Evolutionary conservation across 495 filamentous ascomycete species (phyloP).

Genomic region (Penicillium pulvis): DNA sequence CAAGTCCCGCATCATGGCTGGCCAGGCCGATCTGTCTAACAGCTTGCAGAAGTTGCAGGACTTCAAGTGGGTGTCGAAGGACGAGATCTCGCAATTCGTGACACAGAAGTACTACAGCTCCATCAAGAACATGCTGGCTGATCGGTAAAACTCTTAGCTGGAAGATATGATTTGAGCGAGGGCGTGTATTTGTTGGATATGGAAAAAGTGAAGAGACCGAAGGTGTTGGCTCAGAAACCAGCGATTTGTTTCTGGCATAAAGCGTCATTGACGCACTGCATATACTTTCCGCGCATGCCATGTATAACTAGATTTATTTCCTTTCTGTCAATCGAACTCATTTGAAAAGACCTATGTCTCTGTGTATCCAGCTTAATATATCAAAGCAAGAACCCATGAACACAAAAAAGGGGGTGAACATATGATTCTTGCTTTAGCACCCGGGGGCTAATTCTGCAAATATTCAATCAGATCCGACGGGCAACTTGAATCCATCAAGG

Average conservation of each 20-base stretch:
- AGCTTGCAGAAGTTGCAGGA: constrained; percentile 75
- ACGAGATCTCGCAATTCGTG: constrained; percentile 74
- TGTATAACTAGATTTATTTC: constrained; percentile 49
- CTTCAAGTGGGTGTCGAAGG: constrained; percentile 89
- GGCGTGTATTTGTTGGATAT: not conserved
- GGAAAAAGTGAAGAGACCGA: constrained; percentile 8
- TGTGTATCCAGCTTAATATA: too few relatives aligned
- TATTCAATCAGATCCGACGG: too few relatives aligned
- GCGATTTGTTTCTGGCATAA: constrained; percentile 22
- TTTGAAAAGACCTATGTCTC: constrained; percentile 14
- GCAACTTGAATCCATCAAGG: not conserved
- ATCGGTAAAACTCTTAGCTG: constrained; percentile 50
- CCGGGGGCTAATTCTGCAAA: too few relatives aligned
- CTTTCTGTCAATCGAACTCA: constrained; percentile 31
- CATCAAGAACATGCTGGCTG: constrained; percentile 78
- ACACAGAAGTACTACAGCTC: constrained; percentile 65
- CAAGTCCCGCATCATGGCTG: constrained; percentile 93
- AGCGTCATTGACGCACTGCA: constrained; percentile 34
- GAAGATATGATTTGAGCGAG: not conserved
- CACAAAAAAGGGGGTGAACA: too few relatives aligned
- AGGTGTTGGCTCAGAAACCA: constrained; percentile 10
- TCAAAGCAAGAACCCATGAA: too few relatives aligned
- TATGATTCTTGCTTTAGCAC: too few relatives aligned
- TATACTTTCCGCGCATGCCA: constrained; percentile 46
- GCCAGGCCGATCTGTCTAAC: constrained; percentile 77